Conservation (phyloP, 106 monocot species). For the Dendrobium officinale region DNA sequence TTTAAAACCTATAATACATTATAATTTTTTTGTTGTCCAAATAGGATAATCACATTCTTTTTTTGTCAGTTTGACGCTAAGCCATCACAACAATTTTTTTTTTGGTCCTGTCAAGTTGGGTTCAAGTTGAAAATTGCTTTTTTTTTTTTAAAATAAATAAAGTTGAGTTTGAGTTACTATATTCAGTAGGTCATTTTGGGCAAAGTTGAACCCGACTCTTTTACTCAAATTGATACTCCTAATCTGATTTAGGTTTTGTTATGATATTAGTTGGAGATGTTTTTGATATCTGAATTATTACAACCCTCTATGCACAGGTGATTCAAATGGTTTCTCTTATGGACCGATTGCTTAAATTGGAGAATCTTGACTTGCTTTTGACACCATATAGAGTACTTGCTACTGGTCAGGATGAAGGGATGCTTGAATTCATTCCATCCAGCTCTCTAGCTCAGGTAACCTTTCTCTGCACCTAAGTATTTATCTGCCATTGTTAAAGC, state of each 20-base stretch:
- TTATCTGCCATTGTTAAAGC: background rate
- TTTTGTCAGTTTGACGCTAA: no score
- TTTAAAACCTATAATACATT: no score
- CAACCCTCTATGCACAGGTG: conserved; percentile 35
- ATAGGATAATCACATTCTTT: no score
- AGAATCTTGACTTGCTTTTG: conserved; percentile 94
- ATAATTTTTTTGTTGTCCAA: no score
- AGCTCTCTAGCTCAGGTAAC: conserved; percentile 88
- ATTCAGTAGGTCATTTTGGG: no score
- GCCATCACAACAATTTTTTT: no score
- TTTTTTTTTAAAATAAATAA: no score
- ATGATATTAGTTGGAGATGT: background rate
- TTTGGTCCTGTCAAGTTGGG: no score
- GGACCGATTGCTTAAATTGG: conserved; percentile 93
- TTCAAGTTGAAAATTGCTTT: no score
- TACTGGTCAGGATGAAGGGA: conserved; percentile 96
- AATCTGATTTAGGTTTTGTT: background rate
- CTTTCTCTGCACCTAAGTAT: background rate
- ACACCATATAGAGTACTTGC: conserved; percentile 94
- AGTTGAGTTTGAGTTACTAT: no score
- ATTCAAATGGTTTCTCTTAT: conserved; percentile 98
- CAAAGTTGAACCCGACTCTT: no score
- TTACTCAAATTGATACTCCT: no score
- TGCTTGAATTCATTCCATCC: conserved; percentile 98
- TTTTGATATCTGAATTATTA: background rate